phyloP scores from a whole-genome alignment of 805 yeast genomes.

The Yamadazyma sp. region DNA sequence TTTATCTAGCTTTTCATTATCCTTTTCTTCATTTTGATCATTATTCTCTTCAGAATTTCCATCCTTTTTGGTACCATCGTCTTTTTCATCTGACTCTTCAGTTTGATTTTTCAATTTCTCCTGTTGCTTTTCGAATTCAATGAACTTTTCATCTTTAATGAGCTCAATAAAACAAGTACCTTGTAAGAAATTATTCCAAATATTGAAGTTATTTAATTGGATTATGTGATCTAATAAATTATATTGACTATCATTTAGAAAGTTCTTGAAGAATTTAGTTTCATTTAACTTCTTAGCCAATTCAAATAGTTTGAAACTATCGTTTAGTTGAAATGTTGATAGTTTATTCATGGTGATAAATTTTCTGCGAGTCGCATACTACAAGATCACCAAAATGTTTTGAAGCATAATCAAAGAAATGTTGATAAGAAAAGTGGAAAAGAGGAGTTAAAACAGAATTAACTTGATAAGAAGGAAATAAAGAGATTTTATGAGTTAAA shows the following conservation, averaged over 20 bases:
- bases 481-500: no score
- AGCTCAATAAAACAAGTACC: slow-evolving; percentile 31
- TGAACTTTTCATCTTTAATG: slow-evolving; percentile 12
- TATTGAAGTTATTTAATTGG: slow-evolving; percentile 23
- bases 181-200: slow-evolving; percentile 38
- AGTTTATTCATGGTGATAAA: slow-evolving; percentile 31
- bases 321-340: slow-evolving; percentile 33
- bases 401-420: neutral
- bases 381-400: no score
- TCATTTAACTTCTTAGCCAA: slow-evolving; percentile 33
- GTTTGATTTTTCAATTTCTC: neutral
- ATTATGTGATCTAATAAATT: slow-evolving; percentile 29
- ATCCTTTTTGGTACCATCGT: neutral
- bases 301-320: slow-evolving; percentile 28
- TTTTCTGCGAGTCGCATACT: no score
- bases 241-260: slow-evolving; percentile 33
- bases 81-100: neutral
- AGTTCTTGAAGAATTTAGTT: slow-evolving; percentile 31
- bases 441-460: no score
- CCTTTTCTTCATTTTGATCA: slow-evolving; percentile 24
- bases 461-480: no score
- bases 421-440: no score
- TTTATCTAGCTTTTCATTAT: slow-evolving; percentile 19
- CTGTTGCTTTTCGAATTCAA: neutral
- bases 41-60: slow-evolving; percentile 25